Percentiles rank a stretch among this genome's conserved stretches.
Conservation (phyloP, 192 early-diverging fungal species). For the Backusella tarrabulga region DNA sequence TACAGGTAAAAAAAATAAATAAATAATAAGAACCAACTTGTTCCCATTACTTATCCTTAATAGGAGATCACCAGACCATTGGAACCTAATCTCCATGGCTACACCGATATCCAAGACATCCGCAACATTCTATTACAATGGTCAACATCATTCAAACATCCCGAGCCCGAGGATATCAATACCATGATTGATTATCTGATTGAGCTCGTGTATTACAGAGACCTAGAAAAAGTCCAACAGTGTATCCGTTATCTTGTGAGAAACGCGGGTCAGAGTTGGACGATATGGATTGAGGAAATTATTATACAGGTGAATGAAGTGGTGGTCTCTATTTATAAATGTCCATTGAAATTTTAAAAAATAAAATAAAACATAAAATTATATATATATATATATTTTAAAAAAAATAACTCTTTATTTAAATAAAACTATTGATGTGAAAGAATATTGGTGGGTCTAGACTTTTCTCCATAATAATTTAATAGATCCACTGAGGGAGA, state of each 20-base stretch:
- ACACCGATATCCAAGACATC: conserved; percentile 19
- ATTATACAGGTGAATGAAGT: neutral
- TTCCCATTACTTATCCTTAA: neutral
- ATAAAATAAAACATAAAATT: too few species aligned
- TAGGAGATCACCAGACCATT: neutral
- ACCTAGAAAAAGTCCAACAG: conserved; percentile 23
- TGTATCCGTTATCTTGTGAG: neutral
- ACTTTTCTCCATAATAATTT: neutral
- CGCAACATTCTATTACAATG: conserved; percentile 22
- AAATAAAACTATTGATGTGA: neutral
- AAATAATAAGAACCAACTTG: neutral
- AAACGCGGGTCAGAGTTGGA: neutral
- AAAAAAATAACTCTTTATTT: neutral
- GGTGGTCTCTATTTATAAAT: neutral
- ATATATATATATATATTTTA: too few species aligned
- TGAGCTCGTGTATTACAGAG: conserved; percentile 19
- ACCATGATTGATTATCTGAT: conserved; percentile 28
- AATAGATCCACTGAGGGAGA: neutral
- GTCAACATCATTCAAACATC: conserved; percentile 11
- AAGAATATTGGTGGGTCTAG: neutral
- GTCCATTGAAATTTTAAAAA: neutral
- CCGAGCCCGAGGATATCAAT: conserved; percentile 33
- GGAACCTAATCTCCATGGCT: conserved; percentile 21
- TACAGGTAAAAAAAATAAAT: neutral
- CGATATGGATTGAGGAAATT: neutral